Conservation (phyloP, 2,329 filamentous ascomycete genomes). For the Coniochaeta sp. region DNA sequence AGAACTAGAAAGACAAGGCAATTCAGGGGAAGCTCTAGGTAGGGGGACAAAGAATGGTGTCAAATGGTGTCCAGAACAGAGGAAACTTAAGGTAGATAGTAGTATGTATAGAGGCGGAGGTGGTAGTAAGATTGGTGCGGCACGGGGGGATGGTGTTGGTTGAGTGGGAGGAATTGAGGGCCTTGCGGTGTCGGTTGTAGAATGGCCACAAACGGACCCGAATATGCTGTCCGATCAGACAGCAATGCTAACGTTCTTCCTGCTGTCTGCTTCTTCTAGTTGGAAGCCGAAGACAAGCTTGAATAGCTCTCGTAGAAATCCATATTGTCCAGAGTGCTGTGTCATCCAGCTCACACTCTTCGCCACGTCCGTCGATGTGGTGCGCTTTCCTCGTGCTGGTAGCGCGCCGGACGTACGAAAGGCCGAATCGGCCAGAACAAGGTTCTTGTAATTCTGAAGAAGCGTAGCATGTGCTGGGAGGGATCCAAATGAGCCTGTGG, state of each 20-base stretch:
- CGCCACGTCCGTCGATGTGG: slow-evolving; percentile 68
- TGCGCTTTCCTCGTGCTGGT: slow-evolving; percentile 48
- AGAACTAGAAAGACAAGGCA: background rate
- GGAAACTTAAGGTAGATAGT: background rate
- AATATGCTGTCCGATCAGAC: slow-evolving; percentile 26
- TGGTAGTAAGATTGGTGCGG: background rate
- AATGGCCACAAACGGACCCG: background rate
- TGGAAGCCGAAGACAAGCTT: slow-evolving; percentile 78
- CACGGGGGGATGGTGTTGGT: too few relatives aligned
- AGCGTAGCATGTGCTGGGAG: slow-evolving; percentile 62
- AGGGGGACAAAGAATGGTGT: background rate
- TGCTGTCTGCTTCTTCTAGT: slow-evolving; percentile 65
- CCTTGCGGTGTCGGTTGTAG: too few relatives aligned
- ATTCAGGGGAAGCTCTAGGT: background rate
- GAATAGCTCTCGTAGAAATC: slow-evolving; percentile 76
- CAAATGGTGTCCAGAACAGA: background rate
- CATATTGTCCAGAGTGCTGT: slow-evolving; percentile 60
- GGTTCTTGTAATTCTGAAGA: slow-evolving; percentile 71
- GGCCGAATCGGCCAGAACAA: slow-evolving; percentile 66
- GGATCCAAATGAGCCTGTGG: slow-evolving; percentile 70
- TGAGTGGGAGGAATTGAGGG: background rate
- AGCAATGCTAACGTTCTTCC: slow-evolving; percentile 56
- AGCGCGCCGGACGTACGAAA: slow-evolving; percentile 49
- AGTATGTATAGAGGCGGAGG: background rate
- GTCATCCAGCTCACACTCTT: slow-evolving; percentile 73